Evolutionary conservation across 2,329 filamentous ascomycete genomes (phyloP).

Genomic region (Clarireedia paspali): DNA sequence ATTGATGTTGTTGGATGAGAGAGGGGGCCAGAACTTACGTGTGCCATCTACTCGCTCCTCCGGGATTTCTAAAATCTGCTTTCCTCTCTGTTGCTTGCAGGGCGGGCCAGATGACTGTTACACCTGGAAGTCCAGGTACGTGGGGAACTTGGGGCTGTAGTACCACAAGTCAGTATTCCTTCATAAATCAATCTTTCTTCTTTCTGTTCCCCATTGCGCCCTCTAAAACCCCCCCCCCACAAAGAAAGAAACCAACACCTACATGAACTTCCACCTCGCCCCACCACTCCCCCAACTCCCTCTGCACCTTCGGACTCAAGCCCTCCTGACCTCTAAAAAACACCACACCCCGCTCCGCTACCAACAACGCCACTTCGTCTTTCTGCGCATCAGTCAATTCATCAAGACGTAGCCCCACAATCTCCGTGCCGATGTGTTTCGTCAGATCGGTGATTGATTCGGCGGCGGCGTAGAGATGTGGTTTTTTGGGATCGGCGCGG

Average conservation of each 20-base stretch:
- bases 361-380: slow-evolving; percentile 36
- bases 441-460: slow-evolving; percentile 50
- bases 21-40: slow-evolving; percentile 27
- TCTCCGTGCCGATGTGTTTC: slow-evolving; percentile 35
- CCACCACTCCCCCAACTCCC: slow-evolving; percentile 53
- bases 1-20: not conserved
- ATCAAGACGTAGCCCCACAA: slow-evolving; percentile 34
- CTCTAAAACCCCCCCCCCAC: not conserved
- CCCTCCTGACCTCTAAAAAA: slow-evolving; percentile 32
- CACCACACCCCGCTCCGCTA: slow-evolving; percentile 35
- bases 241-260: slow-evolving; percentile 24
- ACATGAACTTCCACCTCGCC: slow-evolving; percentile 64
- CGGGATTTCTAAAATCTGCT: slow-evolving; percentile 58
- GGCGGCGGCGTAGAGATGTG: slow-evolving; percentile 49
- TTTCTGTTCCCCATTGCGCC: not conserved
- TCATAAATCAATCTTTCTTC: not conserved
- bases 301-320: slow-evolving; percentile 54
- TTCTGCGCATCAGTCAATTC: slow-evolving; percentile 33
- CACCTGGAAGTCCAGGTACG: slow-evolving; percentile 58
- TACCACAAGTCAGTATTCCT: not conserved
- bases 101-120: slow-evolving; percentile 63
- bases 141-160: slow-evolving; percentile 60
- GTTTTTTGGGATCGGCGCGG: slow-evolving; percentile 59
- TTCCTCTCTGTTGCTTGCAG: slow-evolving; percentile 53
- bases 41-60: slow-evolving; percentile 63